phyloP scores from a whole-genome alignment of 345 rosid species.

The Schrenkiella parvula region DNA sequence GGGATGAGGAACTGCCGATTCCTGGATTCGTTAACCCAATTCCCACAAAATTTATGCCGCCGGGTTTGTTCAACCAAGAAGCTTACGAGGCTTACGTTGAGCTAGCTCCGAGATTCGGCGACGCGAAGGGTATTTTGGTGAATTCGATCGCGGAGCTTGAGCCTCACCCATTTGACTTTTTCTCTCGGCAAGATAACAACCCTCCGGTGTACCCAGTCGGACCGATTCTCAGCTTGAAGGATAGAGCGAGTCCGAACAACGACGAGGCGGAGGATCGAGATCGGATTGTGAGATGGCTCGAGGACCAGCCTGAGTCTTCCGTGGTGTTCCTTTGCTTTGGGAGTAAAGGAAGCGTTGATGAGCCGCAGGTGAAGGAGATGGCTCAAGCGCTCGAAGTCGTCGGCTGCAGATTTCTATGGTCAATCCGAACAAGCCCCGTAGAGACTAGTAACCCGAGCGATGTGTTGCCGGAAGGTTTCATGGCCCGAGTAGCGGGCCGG shows the following conservation, averaged over 20 bases:
- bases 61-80: constrained; percentile 25
- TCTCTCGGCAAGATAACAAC: background rate
- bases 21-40: constrained; percentile 37
- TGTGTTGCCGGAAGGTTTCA: constrained; percentile 38
- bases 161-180: constrained; percentile 24
- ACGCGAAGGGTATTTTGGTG: constrained; percentile 42
- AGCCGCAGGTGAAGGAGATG: constrained; percentile 39
- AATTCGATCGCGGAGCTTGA: constrained; percentile 46
- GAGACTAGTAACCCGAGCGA: background rate
- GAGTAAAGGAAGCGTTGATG: constrained; percentile 37
- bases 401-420: constrained; percentile 39
- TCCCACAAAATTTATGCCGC: constrained; percentile 38
- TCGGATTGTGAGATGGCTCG: constrained; percentile 43
- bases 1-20: constrained; percentile 8
- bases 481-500: constrained; percentile 20
- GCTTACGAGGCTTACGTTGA: constrained; percentile 33
- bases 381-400: constrained; percentile 38
- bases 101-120: constrained; percentile 35
- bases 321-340: constrained; percentile 55
- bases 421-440: background rate
- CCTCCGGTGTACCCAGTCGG: constrained; percentile 38
- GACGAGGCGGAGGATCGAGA: constrained; percentile 23
- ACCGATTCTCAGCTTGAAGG: constrained; percentile 35
- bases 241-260: constrained; percentile 21
- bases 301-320: constrained; percentile 42